phyloP scores from a whole-genome alignment of 352 stramenopile species.

The Phytophthora podocarpi region DNA sequence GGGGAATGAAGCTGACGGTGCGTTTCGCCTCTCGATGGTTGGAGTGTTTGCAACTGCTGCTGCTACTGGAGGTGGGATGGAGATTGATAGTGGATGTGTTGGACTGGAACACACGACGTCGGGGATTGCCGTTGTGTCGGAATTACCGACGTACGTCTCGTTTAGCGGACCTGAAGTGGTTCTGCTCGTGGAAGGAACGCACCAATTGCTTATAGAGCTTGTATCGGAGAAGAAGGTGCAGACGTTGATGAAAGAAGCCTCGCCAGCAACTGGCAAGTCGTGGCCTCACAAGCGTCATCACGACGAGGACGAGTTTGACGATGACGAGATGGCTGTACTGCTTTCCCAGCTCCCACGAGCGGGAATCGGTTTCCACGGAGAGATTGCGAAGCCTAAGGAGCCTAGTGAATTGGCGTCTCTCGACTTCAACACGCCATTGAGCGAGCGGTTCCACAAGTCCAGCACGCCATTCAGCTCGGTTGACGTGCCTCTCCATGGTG shows the following conservation, averaged over 20 bases:
- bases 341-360: conserved; percentile 70
- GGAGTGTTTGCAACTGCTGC: conserved; percentile 32
- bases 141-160: conserved; percentile 59
- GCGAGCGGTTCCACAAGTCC: conserved; percentile 81
- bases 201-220: conserved; percentile 55
- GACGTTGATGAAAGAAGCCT: neutral
- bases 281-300: conserved; percentile 58
- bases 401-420: conserved; percentile 50
- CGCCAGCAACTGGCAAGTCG: conserved; percentile 3
- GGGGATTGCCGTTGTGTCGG: conserved; percentile 50
- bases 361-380: conserved; percentile 80
- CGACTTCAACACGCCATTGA: conserved; percentile 55
- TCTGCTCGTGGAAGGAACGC: conserved; percentile 62
- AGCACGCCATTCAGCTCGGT: conserved; percentile 79
- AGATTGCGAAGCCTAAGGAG: conserved; percentile 63
- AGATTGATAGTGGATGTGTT: conserved; percentile 37
- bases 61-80: conserved; percentile 31
- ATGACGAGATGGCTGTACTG: conserved; percentile 61
- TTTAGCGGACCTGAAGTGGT: conserved; percentile 52
- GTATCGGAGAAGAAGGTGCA: conserved; percentile 13
- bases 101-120: conserved; percentile 46
- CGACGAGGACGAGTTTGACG: conserved; percentile 54
- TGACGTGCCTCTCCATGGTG: conserved; percentile 58
- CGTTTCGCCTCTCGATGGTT: conserved; percentile 59
- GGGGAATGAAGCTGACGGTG: conserved; percentile 48